Evolutionary conservation across 73 alveolate genomes (phyloP), one percentile per base, ranked within the genome.

Genomic region (Stentor roeselii): DNA sequence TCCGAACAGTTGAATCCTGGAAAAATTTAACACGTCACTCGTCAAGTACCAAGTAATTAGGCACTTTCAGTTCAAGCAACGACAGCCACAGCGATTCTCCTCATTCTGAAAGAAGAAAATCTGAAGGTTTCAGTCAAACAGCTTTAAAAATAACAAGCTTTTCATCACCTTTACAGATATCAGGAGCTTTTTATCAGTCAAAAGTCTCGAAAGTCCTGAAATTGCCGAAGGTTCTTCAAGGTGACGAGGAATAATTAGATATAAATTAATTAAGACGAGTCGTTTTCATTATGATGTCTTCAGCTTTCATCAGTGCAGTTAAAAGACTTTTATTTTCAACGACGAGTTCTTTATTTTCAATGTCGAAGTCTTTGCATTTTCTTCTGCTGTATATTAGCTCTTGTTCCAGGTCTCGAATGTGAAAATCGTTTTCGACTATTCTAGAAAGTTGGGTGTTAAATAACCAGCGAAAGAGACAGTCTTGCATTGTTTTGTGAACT

Each of bases 61-160:
- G 67, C 67, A 50, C 67, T 50, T 50, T 50, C 21, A 50, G 67
- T 50, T 50, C 67, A 6, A 50, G 67, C 67, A 50, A 50, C 67
- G 21, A 50, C 67, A 50, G 67, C 67, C 6, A 21, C 6, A 50
- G 67, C 21, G 6, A 6, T 50, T 50, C 67, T 6, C 67, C 67
- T 21, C 21, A 21, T 50, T 11, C 67, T 21, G 21, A 50, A 50
- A n/a, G 21, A 50, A 50, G 67, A 11, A 6, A 50, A 50, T 50
- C 21, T 11, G 67, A 50, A 50, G 6, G 21, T 50, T 11, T 50
- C 6, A 50, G 67, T 21, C 67, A 50, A 50, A 50, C 67, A 21
- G 67, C 67, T 21, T n/a, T n/a, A n/a, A n/a, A n/a, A n/a, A n/a
- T n/a, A n/a, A n/a, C n/a, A n/a, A n/a, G n/a, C n/a, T n/a, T n/a